Evolutionary conservation across 768 basidiomycete genomes (phyloP).

Genomic region (Suillus discolor): DNA sequence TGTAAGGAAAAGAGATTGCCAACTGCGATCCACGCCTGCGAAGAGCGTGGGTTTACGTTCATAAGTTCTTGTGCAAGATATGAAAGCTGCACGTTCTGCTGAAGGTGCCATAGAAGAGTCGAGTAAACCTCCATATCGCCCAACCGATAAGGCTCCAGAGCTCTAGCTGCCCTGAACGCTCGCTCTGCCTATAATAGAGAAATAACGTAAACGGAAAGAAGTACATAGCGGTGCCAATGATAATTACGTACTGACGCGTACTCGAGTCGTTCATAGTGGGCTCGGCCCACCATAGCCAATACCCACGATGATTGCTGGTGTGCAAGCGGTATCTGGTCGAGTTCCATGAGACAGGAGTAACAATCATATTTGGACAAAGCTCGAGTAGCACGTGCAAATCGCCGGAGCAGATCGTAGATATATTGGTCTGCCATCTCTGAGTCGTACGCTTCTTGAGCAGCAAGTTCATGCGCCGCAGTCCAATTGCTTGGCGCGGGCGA

Average conservation of each 20-base stretch:
- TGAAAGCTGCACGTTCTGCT: slow-evolving; percentile 81
- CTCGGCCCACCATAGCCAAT: slow-evolving; percentile 80
- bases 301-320: slow-evolving; percentile 80
- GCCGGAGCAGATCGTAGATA: slow-evolving; percentile 78
- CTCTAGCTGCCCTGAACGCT: slow-evolving; percentile 80
- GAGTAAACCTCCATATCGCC: slow-evolving; percentile 97
- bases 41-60: slow-evolving; percentile 76
- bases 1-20: slow-evolving; percentile 96
- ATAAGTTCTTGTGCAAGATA: slow-evolving; percentile 93
- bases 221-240: slow-evolving; percentile 17
- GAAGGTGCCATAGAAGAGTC: slow-evolving; percentile 94
- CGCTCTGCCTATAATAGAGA: slow-evolving; percentile 72
- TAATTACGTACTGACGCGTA: slow-evolving; percentile 76
- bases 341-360: slow-evolving; percentile 68
- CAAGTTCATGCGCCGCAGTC: slow-evolving; percentile 69
- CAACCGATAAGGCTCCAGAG: slow-evolving; percentile 87
- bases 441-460: slow-evolving; percentile 71
- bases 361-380: slow-evolving; percentile 78
- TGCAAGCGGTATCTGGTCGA: slow-evolving; percentile 72
- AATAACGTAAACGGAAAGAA: slow-evolving; percentile 18
- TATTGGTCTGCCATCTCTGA: slow-evolving; percentile 78
- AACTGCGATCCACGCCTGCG: slow-evolving; percentile 94
- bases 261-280: slow-evolving; percentile 88
- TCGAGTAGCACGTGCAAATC: slow-evolving; percentile 80
- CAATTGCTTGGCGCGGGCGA: slow-evolving; percentile 64